Conservation (phyloP, 2,329 filamentous ascomycete genomes). For the Hymenoscyphus infarciens region DNA sequence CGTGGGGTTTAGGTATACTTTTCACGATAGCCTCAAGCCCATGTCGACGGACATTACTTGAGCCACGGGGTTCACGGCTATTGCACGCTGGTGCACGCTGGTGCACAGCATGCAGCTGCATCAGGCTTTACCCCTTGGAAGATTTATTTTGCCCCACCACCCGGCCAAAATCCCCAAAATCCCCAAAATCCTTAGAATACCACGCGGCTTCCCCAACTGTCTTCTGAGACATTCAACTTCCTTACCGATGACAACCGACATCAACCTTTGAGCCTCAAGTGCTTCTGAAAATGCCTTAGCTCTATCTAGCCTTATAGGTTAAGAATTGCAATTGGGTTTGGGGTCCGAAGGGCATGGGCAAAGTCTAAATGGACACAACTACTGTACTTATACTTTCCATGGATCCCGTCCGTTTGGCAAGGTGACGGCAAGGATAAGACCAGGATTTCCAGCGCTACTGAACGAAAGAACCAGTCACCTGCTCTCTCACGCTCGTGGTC, state of each 20-base stretch:
- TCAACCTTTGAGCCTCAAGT: neutral
- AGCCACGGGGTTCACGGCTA: constrained; percentile 1
- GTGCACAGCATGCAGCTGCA: neutral
- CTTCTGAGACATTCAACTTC: neutral
- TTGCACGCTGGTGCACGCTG: neutral
- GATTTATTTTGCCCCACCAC: constrained; percentile 1
- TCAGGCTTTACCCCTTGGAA: neutral
- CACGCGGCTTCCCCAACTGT: neutral
- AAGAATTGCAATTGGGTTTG: neutral
- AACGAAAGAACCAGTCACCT: constrained; percentile 1
- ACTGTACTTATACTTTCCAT: neutral
- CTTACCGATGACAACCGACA: neutral
- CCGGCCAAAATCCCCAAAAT: neutral
- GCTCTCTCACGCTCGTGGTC: neutral
- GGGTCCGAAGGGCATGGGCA: neutral
- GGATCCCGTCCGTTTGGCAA: neutral
- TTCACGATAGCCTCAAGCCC: constrained; percentile 1
- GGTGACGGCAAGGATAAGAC: neutral
- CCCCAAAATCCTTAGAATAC: neutral
- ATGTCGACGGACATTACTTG: neutral
- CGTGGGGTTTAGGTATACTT: neutral
- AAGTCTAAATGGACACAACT: neutral
- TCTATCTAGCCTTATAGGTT: neutral
- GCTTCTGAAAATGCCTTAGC: neutral
- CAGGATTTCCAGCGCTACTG: neutral